A percentile compares a stretch with the other conserved stretches of the same genome.
These are phyloP conservation scores for Ogataea saltuana DNA, from an alignment of 805 yeast species.

Conservation along the genomic window DNA sequence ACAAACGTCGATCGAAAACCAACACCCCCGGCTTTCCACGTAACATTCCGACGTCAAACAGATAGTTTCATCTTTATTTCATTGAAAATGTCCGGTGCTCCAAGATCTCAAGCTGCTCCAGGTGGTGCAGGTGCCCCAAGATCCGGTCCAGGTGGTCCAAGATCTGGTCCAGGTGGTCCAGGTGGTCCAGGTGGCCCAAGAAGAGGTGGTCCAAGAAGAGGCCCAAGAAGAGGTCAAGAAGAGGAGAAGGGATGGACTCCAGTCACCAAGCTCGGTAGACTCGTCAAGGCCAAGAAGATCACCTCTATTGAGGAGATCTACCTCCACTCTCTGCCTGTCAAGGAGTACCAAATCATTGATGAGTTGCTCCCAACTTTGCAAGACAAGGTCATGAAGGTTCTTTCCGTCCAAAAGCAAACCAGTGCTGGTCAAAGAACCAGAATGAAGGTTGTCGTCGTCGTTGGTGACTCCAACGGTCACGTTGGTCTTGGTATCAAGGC, in stretches of 20 bases:
- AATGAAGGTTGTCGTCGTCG: conserved; percentile 99
- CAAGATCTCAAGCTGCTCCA: conserved; percentile 32
- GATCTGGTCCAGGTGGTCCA: conserved; percentile 41
- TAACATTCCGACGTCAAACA: conserved; percentile 55
- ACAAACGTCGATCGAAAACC: conserved; percentile 62
- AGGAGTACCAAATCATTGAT: conserved; percentile 99
- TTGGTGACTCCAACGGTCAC: conserved; percentile 99
- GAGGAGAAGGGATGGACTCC: conserved; percentile 99
- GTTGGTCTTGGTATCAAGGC: conserved; percentile 99
- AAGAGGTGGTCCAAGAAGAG: conserved; percentile 57
- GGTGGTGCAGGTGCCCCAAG: conserved; percentile 56
- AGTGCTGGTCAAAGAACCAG: conserved; percentile 99
- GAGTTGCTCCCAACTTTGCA: conserved; percentile 90
- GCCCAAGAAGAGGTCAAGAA: conserved; percentile 72
- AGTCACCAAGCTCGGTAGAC: conserved; percentile 99
- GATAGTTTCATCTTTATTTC: conserved; percentile 7
- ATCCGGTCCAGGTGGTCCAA: conserved; percentile 56
- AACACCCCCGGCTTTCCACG: conserved; percentile 73
- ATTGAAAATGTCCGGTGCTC: conserved; percentile 51
- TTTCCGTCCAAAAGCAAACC: conserved; percentile 99
- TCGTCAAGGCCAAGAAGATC: conserved; percentile 98
- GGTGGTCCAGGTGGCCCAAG: conserved; percentile 56
- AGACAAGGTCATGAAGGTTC: conserved; percentile 99
- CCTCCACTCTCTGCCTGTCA: conserved; percentile 98
- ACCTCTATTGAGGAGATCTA: conserved; percentile 96